phyloP scores from a whole-genome alignment of 2,329 filamentous ascomycete species.

The Dactylellina sp. region DNA sequence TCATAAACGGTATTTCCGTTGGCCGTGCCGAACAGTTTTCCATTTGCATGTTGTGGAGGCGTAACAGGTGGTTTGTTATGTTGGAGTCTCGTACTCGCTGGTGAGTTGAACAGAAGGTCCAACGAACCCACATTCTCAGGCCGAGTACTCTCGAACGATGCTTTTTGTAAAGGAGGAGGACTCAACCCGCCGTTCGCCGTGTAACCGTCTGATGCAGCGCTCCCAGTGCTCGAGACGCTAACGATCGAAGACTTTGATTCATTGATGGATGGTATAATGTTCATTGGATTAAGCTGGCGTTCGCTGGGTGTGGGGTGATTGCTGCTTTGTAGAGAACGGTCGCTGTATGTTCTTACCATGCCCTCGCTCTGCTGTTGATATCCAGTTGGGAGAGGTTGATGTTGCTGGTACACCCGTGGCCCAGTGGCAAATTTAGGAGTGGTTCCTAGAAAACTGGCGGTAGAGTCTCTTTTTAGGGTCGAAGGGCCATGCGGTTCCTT shows the following conservation, averaged over 20 bases:
- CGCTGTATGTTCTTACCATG: slow-evolving; percentile 36
- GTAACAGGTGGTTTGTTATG: slow-evolving; percentile 39
- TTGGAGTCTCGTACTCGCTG: slow-evolving; percentile 22
- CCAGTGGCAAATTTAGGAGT: slow-evolving; percentile 53
- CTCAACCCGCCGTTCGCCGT: slow-evolving; percentile 43
- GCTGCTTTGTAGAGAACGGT: slow-evolving; percentile 32
- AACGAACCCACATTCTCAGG: slow-evolving; percentile 19
- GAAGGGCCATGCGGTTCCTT: slow-evolving; percentile 50
- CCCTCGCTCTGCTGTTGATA: slow-evolving; percentile 27
- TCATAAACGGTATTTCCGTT: slow-evolving; percentile 10
- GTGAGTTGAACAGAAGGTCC: background rate
- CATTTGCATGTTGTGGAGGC: slow-evolving; percentile 36
- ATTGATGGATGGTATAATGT: slow-evolving; percentile 48
- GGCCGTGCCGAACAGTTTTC: slow-evolving; percentile 16
- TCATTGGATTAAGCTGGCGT: slow-evolving; percentile 31
- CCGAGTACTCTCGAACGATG: slow-evolving; percentile 40
- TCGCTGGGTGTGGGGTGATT: slow-evolving; percentile 26
- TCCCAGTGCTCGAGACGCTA: slow-evolving; percentile 51
- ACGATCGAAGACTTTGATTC: slow-evolving; percentile 53
- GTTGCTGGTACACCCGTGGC: slow-evolving; percentile 53
- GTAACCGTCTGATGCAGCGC: slow-evolving; percentile 49
- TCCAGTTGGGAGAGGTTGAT: slow-evolving; percentile 26
- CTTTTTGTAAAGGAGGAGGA: slow-evolving; percentile 49
- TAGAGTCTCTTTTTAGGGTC: slow-evolving; percentile 41
- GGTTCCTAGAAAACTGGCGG: slow-evolving; percentile 41